Conservation (phyloP, 805 yeast genomes). For the Pichia kluyveri region DNA sequence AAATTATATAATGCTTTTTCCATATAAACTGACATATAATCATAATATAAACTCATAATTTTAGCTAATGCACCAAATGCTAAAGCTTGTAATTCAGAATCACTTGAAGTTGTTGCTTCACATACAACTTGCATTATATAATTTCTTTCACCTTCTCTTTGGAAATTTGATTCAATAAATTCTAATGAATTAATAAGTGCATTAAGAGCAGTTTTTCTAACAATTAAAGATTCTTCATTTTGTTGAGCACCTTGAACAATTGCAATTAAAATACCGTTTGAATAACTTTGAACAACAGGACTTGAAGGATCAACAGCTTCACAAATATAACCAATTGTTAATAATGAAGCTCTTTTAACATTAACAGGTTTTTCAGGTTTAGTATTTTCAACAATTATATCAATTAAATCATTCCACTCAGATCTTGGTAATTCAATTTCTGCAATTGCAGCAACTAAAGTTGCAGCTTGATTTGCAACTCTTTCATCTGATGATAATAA, state of each 20-base stretch:
- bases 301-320: slow-evolving; percentile 84
- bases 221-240: slow-evolving; percentile 63
- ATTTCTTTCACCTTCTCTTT: slow-evolving; percentile 89
- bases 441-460: slow-evolving; percentile 94
- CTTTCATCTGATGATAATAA: slow-evolving; percentile 59
- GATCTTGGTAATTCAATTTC: slow-evolving; percentile 82
- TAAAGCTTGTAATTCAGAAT: slow-evolving; percentile 77
- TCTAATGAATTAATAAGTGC: slow-evolving; percentile 88
- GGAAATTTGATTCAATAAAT: slow-evolving; percentile 82
- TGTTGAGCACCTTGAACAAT: slow-evolving; percentile 94
- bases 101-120: slow-evolving; percentile 92
- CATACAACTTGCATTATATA: slow-evolving; percentile 98
- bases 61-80: slow-evolving; percentile 94
- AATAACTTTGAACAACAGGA: slow-evolving; percentile 69
- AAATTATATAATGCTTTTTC: slow-evolving; percentile 89
- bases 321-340: slow-evolving; percentile 92
- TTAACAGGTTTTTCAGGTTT: slow-evolving; percentile 65
- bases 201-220: slow-evolving; percentile 82
- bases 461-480: slow-evolving; percentile 86
- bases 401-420: slow-evolving; percentile 85
- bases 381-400: slow-evolving; percentile 78
- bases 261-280: slow-evolving; percentile 88
- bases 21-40: slow-evolving; percentile 90
- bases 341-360: slow-evolving; percentile 78
- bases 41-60: slow-evolving; percentile 83